Percentiles rank a stretch among this genome's conserved stretches.
phyloP scores from a whole-genome alignment of 345 rosid species.

The Zanthoxylum bungeanum region DNA sequence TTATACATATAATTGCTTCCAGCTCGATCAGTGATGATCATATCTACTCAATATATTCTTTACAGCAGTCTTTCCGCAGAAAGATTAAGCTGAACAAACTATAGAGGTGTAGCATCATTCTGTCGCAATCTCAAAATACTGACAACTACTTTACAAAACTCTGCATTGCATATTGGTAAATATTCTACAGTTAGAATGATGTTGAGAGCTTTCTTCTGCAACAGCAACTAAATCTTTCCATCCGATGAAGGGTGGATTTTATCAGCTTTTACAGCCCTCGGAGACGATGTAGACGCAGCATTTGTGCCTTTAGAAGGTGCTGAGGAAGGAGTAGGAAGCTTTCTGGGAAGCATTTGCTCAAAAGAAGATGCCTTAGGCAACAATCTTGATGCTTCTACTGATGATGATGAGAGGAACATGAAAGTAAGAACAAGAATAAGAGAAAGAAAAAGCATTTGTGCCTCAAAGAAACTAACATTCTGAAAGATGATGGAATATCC shows the following conservation, averaged over 20 bases:
- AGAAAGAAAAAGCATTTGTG: conserved; percentile 37
- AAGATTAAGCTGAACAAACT: conserved; percentile 1
- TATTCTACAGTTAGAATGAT: conserved; percentile 19
- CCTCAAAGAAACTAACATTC: conserved; percentile 39
- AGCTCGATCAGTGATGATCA: neutral
- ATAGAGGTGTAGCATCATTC: conserved; percentile 12
- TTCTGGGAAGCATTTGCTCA: conserved; percentile 91
- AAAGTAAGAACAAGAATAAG: conserved; percentile 34
- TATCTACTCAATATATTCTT: neutral
- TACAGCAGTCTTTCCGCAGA: neutral
- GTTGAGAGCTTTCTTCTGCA: conserved; percentile 9
- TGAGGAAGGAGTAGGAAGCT: conserved; percentile 68
- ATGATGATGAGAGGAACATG: conserved; percentile 28
- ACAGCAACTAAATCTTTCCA: conserved; percentile 49
- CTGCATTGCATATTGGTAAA: conserved; percentile 5
- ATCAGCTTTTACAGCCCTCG: conserved; percentile 31
- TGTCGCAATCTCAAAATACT: conserved; percentile 6
- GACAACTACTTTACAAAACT: conserved; percentile 14
- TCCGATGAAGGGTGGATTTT: conserved; percentile 37
- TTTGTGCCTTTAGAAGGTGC: conserved; percentile 93
- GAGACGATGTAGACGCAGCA: conserved; percentile 44
- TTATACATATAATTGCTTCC: neutral
- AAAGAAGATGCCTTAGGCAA: conserved; percentile 46
- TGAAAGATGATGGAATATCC: conserved; percentile 12
- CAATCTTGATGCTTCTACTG: conserved; percentile 56